Evolutionary conservation across 1,139 yeast species (phyloP), one percentile per base, ranked within the genome.

Genomic region (Lodderomyces jiufengensis): DNA sequence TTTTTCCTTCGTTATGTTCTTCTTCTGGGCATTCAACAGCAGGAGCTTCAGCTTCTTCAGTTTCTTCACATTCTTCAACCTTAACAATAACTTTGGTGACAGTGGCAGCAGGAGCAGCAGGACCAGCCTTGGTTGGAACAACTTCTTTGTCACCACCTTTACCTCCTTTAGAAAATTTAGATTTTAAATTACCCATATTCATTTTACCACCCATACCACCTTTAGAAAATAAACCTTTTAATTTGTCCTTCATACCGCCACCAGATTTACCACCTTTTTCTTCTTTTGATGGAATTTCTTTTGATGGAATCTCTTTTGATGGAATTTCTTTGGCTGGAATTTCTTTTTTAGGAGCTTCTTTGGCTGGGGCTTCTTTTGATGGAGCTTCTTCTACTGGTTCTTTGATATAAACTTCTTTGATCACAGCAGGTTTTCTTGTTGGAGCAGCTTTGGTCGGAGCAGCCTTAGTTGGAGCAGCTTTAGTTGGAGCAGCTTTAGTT

Each of bases 241-340:
- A 31, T 14, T 31, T 32, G 9, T 25, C 24, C 18, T 27, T 32
- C 35, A 27, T 26, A 14, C 38, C 38, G n/a, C n/a, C n/a, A 9
- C 32, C 37, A 3, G 32, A 9, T 23, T 33, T 33, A n/a, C 36
- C 34, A 21, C n/a, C n/a, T n/a, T n/a, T n/a, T n/a, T n/a, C n/a
- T n/a, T n/a, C n/a, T n/a, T n/a, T n/a, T n/a, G n/a, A n/a, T n/a
- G n/a, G n/a, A n/a, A n/a, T n/a, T n/a, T n/a, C n/a, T n/a, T n/a
- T n/a, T n/a, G n/a, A n/a, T n/a, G n/a, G n/a, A n/a, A n/a, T n/a
- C n/a, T n/a, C n/a, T n/a, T n/a, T n/a, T n/a, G n/a, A n/a, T n/a
- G n/a, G n/a, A n/a, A n/a, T n/a, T n/a, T n/a, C n/a, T n/a, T n/a
- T n/a, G n/a, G n/a, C n/a, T n/a, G n/a, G n/a, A n/a, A n/a, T n/a